Base-by-base conservation (phyloP, 352 stramenopile genomes). In the Pythium myriotylum region DNA sequence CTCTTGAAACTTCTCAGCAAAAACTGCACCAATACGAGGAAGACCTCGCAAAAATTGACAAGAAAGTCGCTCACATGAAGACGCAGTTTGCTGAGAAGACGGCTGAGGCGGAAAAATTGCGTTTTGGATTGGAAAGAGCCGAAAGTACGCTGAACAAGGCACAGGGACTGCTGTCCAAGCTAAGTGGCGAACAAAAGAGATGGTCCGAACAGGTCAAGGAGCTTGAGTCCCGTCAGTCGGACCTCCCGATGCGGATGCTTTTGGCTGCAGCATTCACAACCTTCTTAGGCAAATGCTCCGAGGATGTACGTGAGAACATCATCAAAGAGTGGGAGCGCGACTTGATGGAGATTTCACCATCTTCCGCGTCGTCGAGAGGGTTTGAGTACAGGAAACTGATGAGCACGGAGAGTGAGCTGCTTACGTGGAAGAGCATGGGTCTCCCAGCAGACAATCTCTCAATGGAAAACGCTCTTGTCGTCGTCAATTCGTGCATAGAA, bases 401-500 rank as follows among this genome's bases (percentile, higher is more conserved):
- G 59, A 96, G 84, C 57, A 93, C 86, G 0, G 95, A 98, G 66
- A 97, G 84, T 20, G 88, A 98, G 65, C 52, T 98, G 24, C 77
- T 98, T 4, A 93, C 89, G 13, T 98, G 95, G 95, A 98, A 98
- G 62, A 68, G 76, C 32, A 87, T 96, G 70, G 94, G 94, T 0
- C 69, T 98, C 9, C 95, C 95, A 0, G 81, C 88, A 0, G 95
- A 99, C 59, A 86, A 96, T 35, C 66, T 99, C 2, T 97, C 86
- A 10, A 94, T 97, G 79, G 95, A 98, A 57, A 99, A 99, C 58
- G 94, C 87, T 1, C 65, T 98, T 5, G 89, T 98, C 10, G 78
- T 98, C 4, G 63, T 87, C 4, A 86, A 97, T 45, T 81, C 73
- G 0, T 81, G 77, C n/a, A 56, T 61, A 6, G 74, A 90, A 20